phyloP scores from a whole-genome alignment of 805 yeast genomes.

The Suhomyces pyralidae region DNA sequence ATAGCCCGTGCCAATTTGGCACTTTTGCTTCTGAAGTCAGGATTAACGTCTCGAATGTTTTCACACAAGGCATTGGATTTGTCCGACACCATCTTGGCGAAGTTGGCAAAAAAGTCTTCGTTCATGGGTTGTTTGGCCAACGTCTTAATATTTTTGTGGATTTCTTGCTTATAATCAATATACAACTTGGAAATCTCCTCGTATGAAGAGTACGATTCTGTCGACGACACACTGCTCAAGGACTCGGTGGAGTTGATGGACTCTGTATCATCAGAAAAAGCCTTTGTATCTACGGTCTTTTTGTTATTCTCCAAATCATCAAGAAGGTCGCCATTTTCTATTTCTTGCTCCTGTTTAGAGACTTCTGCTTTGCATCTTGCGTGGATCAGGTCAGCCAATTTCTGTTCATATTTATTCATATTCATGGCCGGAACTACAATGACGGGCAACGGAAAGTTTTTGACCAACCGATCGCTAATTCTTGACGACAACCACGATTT shows the following conservation, averaged over 20 bases:
- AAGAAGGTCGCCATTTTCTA: neutral
- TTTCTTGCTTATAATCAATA: conserved; percentile 22
- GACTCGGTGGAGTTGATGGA: conserved; percentile 21
- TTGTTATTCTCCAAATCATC: neutral
- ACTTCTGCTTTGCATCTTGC: neutral
- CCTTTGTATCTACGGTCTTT: neutral
- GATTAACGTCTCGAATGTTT: conserved; percentile 34
- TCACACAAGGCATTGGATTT: conserved; percentile 32
- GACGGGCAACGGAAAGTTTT: conserved; percentile 63
- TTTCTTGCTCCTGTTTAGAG: neutral
- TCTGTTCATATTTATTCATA: conserved; percentile 50
- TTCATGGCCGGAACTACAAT: conserved; percentile 62
- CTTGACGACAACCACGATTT: conserved; percentile 61
- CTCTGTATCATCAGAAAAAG: conserved; percentile 7
- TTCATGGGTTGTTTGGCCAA: conserved; percentile 18
- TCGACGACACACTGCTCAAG: conserved; percentile 22
- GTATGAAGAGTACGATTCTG: conserved; percentile 34
- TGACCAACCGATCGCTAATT: conserved; percentile 61
- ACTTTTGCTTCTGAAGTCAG: conserved; percentile 40
- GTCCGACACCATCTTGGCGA: conserved; percentile 31
- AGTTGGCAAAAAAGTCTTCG: conserved; percentile 28
- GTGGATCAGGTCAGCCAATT: conserved; percentile 35
- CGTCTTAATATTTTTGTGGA: conserved; percentile 12
- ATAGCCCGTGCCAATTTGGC: conserved; percentile 41
- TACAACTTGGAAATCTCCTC: conserved; percentile 38